Conservation (phyloP, 805 yeast species). For the Sporopachydermia quercuum region DNA sequence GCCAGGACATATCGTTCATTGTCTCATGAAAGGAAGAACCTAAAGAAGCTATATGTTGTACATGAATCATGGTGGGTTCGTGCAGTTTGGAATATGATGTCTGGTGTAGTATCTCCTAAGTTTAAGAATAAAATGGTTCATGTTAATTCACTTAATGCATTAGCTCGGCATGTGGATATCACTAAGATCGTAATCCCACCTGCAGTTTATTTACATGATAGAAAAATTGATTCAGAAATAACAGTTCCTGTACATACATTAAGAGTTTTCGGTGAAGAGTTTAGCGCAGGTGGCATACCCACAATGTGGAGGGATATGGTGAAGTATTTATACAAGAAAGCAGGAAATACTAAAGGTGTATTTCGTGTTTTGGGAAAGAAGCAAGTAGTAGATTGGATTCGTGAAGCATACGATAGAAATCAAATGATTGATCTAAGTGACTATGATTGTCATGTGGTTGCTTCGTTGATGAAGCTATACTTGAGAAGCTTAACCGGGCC, state of each 20-base stretch:
- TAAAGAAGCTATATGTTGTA: slow-evolving; percentile 58
- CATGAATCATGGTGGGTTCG: slow-evolving; percentile 87
- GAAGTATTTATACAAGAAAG: slow-evolving; percentile 4
- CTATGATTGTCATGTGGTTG: slow-evolving; percentile 39
- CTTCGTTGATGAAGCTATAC: slow-evolving; percentile 27
- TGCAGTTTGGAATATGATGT: slow-evolving; percentile 56
- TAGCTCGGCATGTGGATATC: slow-evolving; percentile 53
- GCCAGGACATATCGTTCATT: slow-evolving; percentile 41
- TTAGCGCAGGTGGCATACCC: slow-evolving; percentile 14
- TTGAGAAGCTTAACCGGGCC: slow-evolving; percentile 39
- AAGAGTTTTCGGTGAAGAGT: slow-evolving; percentile 18
- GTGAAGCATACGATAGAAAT: slow-evolving; percentile 26
- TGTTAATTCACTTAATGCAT: slow-evolving; percentile 33
- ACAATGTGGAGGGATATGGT: slow-evolving; percentile 19
- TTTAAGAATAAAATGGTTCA: slow-evolving; percentile 28
- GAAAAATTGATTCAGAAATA: slow-evolving; percentile 33
- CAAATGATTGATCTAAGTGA: slow-evolving; percentile 40
- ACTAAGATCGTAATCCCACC: slow-evolving; percentile 64
- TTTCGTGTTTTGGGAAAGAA: slow-evolving; percentile 11
- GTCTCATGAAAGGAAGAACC: slow-evolving; percentile 36
- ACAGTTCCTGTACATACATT: slow-evolving; percentile 28
- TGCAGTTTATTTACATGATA: slow-evolving; percentile 57
- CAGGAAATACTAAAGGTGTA: slow-evolving; percentile 10
- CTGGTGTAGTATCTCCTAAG: slow-evolving; percentile 43
- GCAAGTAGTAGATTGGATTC: slow-evolving; percentile 14